Base-by-base conservation (phyloP, 768 basidiomycete genomes). In the Phlebiopsis flavidoalba region DNA sequence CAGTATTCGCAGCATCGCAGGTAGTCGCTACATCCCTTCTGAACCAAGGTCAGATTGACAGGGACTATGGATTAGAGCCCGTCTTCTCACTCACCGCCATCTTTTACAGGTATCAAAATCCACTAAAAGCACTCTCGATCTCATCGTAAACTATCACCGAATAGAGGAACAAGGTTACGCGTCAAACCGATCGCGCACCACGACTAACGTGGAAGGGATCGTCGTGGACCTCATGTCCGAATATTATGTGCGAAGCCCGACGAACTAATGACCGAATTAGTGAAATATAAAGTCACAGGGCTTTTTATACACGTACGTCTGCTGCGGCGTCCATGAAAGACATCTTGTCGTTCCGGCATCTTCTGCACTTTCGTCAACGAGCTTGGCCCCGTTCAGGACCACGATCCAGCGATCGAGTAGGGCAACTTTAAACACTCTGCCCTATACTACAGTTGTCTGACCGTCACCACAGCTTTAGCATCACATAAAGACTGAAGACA, bases 361-460 rank as follows among this genome's bases (percentile, higher is more conserved):
- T 69, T 76, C 22, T 81, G 75, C 15, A 86, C 66, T 50, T n/a
- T 86, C 84, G 7, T 84, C 79, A 12, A 84, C 69, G 50, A 79
- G 68, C 22, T 76, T 65, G 0, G 72, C 70, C 1, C 80, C 78
- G 22, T 73, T 76, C 31, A 80, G 67, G 6, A 85, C 71, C 21
- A 82, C 73, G 19, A 77, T 61, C 82, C 83, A 84, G 56, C 74
- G 72, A 47, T 78, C 73, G 49, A 79, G 63, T 53, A 75, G 70
- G 0, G 81, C 72, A 6, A 83, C 69, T 65, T 79, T 80, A 70
- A 82, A 84, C 14, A 60, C 53, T 3, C 57, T 55, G 35, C 62
- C 62, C 40, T 63, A 49, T 61, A 37, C 61, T 60, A 40, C 14
- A 49, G 14, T 17, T 8, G 26, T 24, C 17, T n/a, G 10, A 49